Base-by-base conservation (phyloP, 202 grass and related monocot genomes). In the Cymbopogon flexuosus region DNA sequence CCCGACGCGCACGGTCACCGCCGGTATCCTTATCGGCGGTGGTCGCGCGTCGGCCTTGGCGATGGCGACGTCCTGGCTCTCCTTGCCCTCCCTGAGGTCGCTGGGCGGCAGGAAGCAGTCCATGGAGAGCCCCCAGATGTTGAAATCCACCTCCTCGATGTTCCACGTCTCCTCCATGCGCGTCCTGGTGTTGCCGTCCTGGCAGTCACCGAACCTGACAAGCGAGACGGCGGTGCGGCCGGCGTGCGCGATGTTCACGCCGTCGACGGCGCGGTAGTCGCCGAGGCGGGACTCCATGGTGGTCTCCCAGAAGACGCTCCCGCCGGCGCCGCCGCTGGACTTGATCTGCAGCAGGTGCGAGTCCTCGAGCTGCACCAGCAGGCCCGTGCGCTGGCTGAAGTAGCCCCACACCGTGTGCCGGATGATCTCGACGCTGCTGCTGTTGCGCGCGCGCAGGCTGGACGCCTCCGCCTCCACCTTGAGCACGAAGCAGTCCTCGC, bases 71-170 rank as follows among this genome's bases (percentile, higher is more conserved):
- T 69, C 78, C 30, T 87, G 81, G 33, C 2, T 31, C 15, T 84
- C 88, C 73, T 89, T 92, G 66, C 75, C 85, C 6, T 97, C 95
- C 82, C 84, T 93, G 76, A 98, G 88, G 73, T 98, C 92, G 49
- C 90, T 90, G 19, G 95, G 95, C 62, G 95, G 92, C 35, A 98
- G 75, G 84, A 98, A 94, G 84, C 95, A 94, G 41, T 98, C 92
- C 84, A 91, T 91, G 78, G 95, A 98, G 0, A 94, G 77, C 0
- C 95, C 95, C 90, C 90, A 86, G 70, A 98, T 98, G 84, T 98
- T 98, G 83, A 98, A 98, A 52, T 98, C 95, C 14, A 94, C 88
- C 88, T 98, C 95, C 84, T 98, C 95, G 29, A 98, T 92, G 54
- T 41, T 77, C 95, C 95, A 98, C 7, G 83, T 36, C 88, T 97